Evolutionary conservation across 441 rosid genomes (phyloP).

Genomic region (Capsella rubella): DNA sequence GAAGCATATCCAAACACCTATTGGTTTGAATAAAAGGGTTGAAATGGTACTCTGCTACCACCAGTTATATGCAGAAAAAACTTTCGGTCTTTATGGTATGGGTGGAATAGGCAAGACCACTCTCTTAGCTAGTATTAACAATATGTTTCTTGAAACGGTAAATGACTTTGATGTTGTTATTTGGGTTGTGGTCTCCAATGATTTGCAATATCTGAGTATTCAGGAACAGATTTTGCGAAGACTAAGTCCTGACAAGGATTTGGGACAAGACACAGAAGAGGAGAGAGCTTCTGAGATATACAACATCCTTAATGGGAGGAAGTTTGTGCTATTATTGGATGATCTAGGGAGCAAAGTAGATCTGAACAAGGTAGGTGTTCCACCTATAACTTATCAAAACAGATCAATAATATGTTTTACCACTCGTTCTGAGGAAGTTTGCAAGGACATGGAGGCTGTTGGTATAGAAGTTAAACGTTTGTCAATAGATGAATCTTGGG

Average conservation of each 20-base stretch:
- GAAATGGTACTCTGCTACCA: background rate
- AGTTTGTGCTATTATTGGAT: slow-evolving; percentile 27
- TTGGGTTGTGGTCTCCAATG: slow-evolving; percentile 48
- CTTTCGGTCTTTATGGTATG: slow-evolving; percentile 47
- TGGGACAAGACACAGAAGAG: slow-evolving; percentile 3
- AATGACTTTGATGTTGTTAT: slow-evolving; percentile 41
- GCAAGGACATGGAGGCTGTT: slow-evolving; percentile 39
- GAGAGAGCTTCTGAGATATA: background rate
- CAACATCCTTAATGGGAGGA: background rate
- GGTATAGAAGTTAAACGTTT: slow-evolving; percentile 32
- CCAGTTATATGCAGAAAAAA: background rate
- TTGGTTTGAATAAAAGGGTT: slow-evolving; percentile 36
- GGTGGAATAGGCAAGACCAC: slow-evolving; percentile 58
- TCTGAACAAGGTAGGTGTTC: slow-evolving; percentile 31
- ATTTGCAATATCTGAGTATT: slow-evolving; percentile 23
- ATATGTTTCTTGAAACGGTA: background rate
- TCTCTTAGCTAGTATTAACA: slow-evolving; percentile 47
- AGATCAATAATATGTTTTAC: slow-evolving; percentile 39
- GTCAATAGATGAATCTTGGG: slow-evolving; percentile 29
- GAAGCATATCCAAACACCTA: slow-evolving; percentile 4
- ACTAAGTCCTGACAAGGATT: slow-evolving; percentile 24
- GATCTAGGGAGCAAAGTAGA: slow-evolving; percentile 16
- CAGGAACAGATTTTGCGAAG: slow-evolving; percentile 38
- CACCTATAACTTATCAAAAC: background rate
- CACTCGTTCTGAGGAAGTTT: slow-evolving; percentile 41